These are phyloP conservation scores for Lachnellula hyalina DNA, from an alignment of 2,329 filamentous ascomycete genomes.

Conservation along the genomic window DNA sequence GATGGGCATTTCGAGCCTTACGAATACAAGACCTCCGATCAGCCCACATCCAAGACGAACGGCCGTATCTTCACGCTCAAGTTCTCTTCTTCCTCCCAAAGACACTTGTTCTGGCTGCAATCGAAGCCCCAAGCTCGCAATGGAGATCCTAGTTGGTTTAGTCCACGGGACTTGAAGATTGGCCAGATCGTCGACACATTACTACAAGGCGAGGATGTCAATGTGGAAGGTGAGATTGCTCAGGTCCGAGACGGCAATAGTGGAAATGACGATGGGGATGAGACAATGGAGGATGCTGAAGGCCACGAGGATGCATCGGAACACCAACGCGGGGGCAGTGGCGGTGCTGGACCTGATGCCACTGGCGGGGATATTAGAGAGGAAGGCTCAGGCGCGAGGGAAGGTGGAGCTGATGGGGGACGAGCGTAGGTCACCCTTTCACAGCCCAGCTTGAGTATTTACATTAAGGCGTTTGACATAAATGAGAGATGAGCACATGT, in stretches of 20 bases:
- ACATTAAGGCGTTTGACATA: conserved; percentile 27
- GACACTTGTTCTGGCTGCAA: conserved; percentile 95
- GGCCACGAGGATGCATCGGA: conserved; percentile 55
- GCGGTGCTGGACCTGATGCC: conserved; percentile 78
- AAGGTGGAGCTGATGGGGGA: conserved; percentile 92
- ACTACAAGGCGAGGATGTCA: conserved; percentile 82
- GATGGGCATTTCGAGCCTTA: conserved; percentile 87
- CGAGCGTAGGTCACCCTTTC: conserved; percentile 84
- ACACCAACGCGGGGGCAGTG: conserved; percentile 58
- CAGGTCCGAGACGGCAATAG: conserved; percentile 50
- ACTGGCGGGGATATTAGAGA: conserved; percentile 88
- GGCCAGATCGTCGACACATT: conserved; percentile 81
- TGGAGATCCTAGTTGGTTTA: conserved; percentile 72
- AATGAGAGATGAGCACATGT: conserved; percentile 26
- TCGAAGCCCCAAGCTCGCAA: conserved; percentile 71
- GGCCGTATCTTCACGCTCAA: conserved; percentile 91
- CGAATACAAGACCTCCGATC: conserved; percentile 59
- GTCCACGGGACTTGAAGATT: conserved; percentile 78
- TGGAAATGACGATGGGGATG: conserved; percentile 61
- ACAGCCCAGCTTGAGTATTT: conserved; percentile 27
- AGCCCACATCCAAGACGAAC: conserved; percentile 62
- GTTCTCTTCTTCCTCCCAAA: conserved; percentile 85
- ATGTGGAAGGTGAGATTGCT: conserved; percentile 69
- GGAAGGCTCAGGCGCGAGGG: conserved; percentile 81
- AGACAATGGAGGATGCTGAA: conserved; percentile 75